Conservation (phyloP, 192 early-diverging fungal genomes). For the Globomyces pollinis-pini region DNA sequence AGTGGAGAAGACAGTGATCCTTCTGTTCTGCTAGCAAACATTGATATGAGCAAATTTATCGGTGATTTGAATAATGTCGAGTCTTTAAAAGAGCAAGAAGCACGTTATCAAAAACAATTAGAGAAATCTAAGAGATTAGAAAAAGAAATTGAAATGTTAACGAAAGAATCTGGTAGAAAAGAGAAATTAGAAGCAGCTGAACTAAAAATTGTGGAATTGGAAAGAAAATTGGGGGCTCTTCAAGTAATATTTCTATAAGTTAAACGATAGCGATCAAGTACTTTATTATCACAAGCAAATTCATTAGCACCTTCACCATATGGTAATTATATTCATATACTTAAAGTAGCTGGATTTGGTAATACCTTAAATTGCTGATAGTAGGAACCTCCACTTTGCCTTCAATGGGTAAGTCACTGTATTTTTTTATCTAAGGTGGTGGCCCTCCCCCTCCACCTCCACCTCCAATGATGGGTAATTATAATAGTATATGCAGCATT, state of each 20-base stretch:
- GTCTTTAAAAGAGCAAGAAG: slow-evolving; percentile 28
- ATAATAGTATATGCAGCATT: neutral
- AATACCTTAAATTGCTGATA: neutral
- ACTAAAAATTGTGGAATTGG: slow-evolving; percentile 5
- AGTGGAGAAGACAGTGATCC: slow-evolving; percentile 41
- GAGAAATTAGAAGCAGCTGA: slow-evolving; percentile 1
- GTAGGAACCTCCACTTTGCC: neutral
- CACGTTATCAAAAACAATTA: slow-evolving; percentile 25
- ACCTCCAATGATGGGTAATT: slow-evolving; percentile 5
- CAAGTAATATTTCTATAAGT: neutral
- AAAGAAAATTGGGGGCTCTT: neutral
- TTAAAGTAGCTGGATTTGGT: too few relatives aligned
- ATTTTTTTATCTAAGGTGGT: slow-evolving; percentile 4
- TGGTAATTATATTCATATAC: neutral
- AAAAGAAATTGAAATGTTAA: slow-evolving; percentile 34
- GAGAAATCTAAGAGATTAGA: slow-evolving; percentile 36
- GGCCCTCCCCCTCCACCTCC: slow-evolving; percentile 33
- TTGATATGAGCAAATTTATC: slow-evolving; percentile 31
- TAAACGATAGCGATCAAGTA: neutral
- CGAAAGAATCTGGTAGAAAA: slow-evolving; percentile 2
- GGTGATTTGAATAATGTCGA: slow-evolving; percentile 29
- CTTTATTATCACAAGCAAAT: too few relatives aligned
- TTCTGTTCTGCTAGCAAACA: slow-evolving; percentile 20
- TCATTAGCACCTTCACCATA: too few relatives aligned
- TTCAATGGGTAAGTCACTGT: neutral